Evolutionary conservation across 1,284 basidiomycete genomes (phyloP), one percentile per base, ranked within the genome.

Genomic region (Malassezia globosa): DNA sequence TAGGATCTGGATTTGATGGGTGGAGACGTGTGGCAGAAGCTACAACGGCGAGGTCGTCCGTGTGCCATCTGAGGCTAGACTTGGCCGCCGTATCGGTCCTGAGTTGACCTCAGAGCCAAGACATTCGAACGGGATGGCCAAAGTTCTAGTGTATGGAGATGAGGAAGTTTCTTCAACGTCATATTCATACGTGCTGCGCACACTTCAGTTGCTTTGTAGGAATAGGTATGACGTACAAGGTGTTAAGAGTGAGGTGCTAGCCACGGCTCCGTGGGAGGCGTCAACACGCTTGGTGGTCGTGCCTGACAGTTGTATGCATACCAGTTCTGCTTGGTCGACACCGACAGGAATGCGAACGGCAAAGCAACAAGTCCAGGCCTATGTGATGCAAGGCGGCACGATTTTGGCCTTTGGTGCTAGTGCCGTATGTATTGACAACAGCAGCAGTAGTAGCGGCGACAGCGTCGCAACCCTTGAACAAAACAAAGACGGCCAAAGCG

Each of bases 81-180:
- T n/a, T n/a, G n/a, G n/a, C n/a, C n/a, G n/a, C n/a, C n/a, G n/a
- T n/a, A n/a, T n/a, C n/a, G n/a, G n/a, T n/a, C n/a, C n/a, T n/a
- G n/a, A n/a, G n/a, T n/a, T n/a, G n/a, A n/a, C n/a, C n/a, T n/a
- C n/a, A n/a, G n/a, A n/a, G n/a, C n/a, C n/a, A n/a, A n/a, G n/a
- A n/a, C n/a, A n/a, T n/a, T n/a, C n/a, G n/a, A n/a, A n/a, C n/a
- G n/a, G n/a, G n/a, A 52, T 52, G 50, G 23, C 48, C 25, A 42
- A 42, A 10, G 35, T 52, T 19, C 35, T 52, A 3, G 50, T 52
- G 34, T 42, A 38, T n/a, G 8, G n/a, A 13, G 44, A 34, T 13
- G 38, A 11, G 10, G 39, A 24, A 31, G 29, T 13, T 14, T 16
- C 31, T 13, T n/a, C 36, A 13, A 16, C 29, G 29, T 31, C 29